These are phyloP conservation scores for Saturnispora serradocipensis DNA, from an alignment of 805 yeast species.

Conservation along the genomic window DNA sequence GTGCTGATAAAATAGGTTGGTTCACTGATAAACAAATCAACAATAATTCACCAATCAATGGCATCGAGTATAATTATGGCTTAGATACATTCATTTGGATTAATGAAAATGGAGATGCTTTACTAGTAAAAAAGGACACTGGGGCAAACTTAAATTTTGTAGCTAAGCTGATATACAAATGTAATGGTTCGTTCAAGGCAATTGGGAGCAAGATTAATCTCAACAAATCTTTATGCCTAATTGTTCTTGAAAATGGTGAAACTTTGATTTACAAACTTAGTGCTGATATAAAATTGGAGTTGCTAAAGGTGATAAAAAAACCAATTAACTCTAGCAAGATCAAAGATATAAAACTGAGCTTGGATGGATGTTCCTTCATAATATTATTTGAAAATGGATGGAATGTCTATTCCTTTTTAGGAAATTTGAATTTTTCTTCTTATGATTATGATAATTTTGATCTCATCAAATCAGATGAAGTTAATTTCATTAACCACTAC, in stretches of 20 bases:
- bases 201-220: slow-evolving; percentile 31
- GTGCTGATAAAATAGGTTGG: slow-evolving; percentile 28
- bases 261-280: slow-evolving; percentile 30
- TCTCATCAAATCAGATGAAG: slow-evolving; percentile 13
- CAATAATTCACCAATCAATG: slow-evolving; percentile 12
- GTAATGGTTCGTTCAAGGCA: slow-evolving; percentile 9
- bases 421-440: slow-evolving; percentile 36
- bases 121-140: slow-evolving; percentile 17
- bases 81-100: slow-evolving; percentile 26
- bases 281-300: slow-evolving; percentile 23
- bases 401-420: slow-evolving; percentile 39
- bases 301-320: slow-evolving; percentile 27
- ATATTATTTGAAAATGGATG: slow-evolving; percentile 32
- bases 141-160: slow-evolving; percentile 13
- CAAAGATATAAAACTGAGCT: slow-evolving; percentile 22
- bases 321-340: slow-evolving; percentile 28
- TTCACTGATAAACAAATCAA: slow-evolving; percentile 15
- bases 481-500: slow-evolving; percentile 23
- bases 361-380: slow-evolving; percentile 23
- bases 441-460: slow-evolving; percentile 26
- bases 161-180: slow-evolving; percentile 20
- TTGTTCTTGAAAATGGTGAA: slow-evolving; percentile 31
- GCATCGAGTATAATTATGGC: slow-evolving; percentile 15
- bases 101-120: slow-evolving; percentile 23
- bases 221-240: slow-evolving; percentile 32